Conservation (phyloP, 2,329 filamentous ascomycete species). For the Colletotrichum orchidophilum region DNA sequence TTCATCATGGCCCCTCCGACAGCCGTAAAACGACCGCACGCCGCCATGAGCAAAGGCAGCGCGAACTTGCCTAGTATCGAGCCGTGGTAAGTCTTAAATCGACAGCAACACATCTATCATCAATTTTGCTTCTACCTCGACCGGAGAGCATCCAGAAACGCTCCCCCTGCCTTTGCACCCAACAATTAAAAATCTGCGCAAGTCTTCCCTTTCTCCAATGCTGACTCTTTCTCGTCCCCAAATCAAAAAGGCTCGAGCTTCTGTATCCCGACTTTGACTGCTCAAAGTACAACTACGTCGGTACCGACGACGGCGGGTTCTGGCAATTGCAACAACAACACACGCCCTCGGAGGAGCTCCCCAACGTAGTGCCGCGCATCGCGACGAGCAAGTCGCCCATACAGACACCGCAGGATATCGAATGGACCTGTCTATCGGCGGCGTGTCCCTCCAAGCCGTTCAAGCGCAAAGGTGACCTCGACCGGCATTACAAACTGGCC, state of each 20-base stretch:
- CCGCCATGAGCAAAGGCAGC: constrained; percentile 17
- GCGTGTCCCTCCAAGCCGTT: constrained; percentile 58
- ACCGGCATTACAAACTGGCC: constrained; percentile 60
- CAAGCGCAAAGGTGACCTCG: constrained; percentile 62
- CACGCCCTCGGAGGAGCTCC: constrained; percentile 24
- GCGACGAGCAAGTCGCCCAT: constrained; percentile 30
- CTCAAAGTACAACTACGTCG: constrained; percentile 35
- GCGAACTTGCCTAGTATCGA: constrained; percentile 4
- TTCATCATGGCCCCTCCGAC: constrained; percentile 29
- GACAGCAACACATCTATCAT: not conserved
- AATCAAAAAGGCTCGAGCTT: constrained; percentile 21
- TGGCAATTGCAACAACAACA: constrained; percentile 32
- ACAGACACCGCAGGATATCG: constrained; percentile 27
- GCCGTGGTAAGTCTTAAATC: not conserved
- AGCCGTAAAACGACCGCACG: constrained; percentile 28
- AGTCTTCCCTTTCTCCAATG: not conserved
- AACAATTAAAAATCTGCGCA: not conserved
- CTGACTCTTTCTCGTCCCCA: not conserved
- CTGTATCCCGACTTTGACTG: constrained; percentile 32
- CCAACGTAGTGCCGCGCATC: constrained; percentile 21
- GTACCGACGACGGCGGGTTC: constrained; percentile 33
- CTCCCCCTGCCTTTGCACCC: not conserved
- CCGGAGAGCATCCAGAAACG: not conserved
- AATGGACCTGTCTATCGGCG: constrained; percentile 46
- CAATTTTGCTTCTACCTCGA: not conserved